Evolutionary conservation across 2,329 filamentous ascomycete genomes (phyloP).

Genomic region (Hypoxylon sp.): DNA sequence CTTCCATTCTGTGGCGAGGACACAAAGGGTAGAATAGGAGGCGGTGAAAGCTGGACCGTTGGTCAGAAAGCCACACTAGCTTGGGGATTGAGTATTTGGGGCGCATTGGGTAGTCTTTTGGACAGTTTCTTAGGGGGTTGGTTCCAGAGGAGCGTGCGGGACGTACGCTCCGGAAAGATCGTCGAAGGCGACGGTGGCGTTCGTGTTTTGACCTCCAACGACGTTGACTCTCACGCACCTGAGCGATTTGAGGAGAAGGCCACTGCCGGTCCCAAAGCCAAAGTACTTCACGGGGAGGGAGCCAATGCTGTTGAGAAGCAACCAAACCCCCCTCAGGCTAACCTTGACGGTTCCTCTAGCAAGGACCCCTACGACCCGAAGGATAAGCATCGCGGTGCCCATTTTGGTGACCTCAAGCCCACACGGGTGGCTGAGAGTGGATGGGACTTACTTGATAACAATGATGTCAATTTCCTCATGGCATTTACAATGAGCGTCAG

Average conservation of each 20-base stretch:
- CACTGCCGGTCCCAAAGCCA: slow-evolving; percentile 59
- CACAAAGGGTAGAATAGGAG: slow-evolving; percentile 58
- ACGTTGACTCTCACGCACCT: slow-evolving; percentile 46
- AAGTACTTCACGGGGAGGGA: slow-evolving; percentile 61
- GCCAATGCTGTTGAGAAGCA: slow-evolving; percentile 60
- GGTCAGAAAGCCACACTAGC: slow-evolving; percentile 64
- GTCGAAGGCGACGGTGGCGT: slow-evolving; percentile 87
- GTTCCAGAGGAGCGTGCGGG: slow-evolving; percentile 88
- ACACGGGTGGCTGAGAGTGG: slow-evolving; percentile 76
- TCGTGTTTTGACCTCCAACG: slow-evolving; percentile 66
- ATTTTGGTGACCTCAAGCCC: slow-evolving; percentile 70
- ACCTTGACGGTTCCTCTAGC: slow-evolving; percentile 55
- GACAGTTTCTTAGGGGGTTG: slow-evolving; percentile 90
- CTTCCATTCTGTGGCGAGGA: slow-evolving; percentile 75
- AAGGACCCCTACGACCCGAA: slow-evolving; percentile 64
- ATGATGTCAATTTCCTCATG: slow-evolving; percentile 95
- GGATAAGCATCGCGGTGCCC: slow-evolving; percentile 66
- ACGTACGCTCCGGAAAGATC: slow-evolving; percentile 86
- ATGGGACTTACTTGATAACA: slow-evolving; percentile 88
- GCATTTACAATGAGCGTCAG: slow-evolving; percentile 84
- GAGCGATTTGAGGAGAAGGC: slow-evolving; percentile 53
- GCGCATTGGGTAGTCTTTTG: slow-evolving; percentile 83
- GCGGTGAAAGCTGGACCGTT: slow-evolving; percentile 65
- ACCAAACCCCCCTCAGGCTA: slow-evolving; percentile 54
- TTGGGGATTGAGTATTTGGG: slow-evolving; percentile 77